Evolutionary conservation across 257 asterid species (phyloP), one percentile per base, ranked within the genome.

Genomic region (Fraxinus cuspidata): DNA sequence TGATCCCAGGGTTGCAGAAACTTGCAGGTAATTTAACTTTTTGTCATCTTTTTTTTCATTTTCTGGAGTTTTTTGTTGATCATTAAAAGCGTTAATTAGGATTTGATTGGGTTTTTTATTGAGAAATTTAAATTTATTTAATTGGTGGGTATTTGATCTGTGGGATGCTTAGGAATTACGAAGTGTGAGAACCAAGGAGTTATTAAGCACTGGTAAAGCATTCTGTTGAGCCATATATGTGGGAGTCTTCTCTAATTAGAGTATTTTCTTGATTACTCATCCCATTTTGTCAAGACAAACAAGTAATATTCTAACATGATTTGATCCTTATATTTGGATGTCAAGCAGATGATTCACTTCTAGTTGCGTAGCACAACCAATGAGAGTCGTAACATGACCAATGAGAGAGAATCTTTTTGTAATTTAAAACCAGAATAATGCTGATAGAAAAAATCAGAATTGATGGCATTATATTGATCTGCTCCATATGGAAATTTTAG

Each of bases 1-100:
- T 71, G 99, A 96, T 88, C 97, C 97, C 5, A 83, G 98, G 84
- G 96, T 94, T 65, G 94, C 98, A 5, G 97, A 92, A 88, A 94
- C 98, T 78, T 94, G 97, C 93, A 84, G 98, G 98, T 94, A 78
- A 13, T 18, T 34, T 49, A n/a, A 10, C 31, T 11, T 66, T 70
- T 5, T 35, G 1, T 2, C 34, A 28, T 27, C 34, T n/a, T 19
- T 8, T 19, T 8, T 5, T 21, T 23, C 3, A 28, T 5, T 37
- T 44, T 69, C 1, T 21, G 44, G 44, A 38, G 44, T 38, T 38
- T 38, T 38, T 38, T 38, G 51, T 42, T 34, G 29, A 31, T 53
- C 53, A 6, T 12, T n/a, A 34, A 11, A 23, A 58, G 8, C 12
- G 2, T 40, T 47, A 56, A 40, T 67, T 8, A 19, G 15, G 21